A percentile compares a stretch with the other conserved stretches of the same genome.
Evolutionary conservation across 169 alveolate species (phyloP).

Genomic region (Gregarina niphandrodes): DNA sequence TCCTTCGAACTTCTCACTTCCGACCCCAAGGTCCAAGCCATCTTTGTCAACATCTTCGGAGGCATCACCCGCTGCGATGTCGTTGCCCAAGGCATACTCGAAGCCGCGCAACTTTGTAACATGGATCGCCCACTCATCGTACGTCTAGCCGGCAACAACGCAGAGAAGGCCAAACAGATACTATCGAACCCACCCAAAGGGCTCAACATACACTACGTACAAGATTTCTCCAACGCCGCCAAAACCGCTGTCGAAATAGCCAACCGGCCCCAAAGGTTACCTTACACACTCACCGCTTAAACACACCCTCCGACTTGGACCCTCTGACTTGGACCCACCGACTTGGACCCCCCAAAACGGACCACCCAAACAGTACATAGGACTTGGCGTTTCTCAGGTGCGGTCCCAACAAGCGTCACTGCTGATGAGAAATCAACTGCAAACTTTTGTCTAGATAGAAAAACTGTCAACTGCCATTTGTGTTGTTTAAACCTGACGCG

Average conservation of each 20-base stretch:
- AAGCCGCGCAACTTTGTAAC: slow-evolving; percentile 41
- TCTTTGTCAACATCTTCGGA: slow-evolving; percentile 76
- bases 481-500: too few species aligned
- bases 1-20: slow-evolving; percentile 67
- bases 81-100: slow-evolving; percentile 57
- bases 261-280: too few species aligned
- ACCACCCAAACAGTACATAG: too few species aligned
- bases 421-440: too few species aligned
- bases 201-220: slow-evolving; percentile 41
- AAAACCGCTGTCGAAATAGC: slow-evolving; percentile 58
- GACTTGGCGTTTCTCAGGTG: too few species aligned
- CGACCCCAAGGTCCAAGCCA: slow-evolving; percentile 59
- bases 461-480: too few species aligned
- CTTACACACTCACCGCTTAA: too few species aligned
- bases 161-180: slow-evolving; percentile 56
- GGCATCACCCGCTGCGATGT: slow-evolving; percentile 78
- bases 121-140: slow-evolving; percentile 62
- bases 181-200: slow-evolving; percentile 43
- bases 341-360: too few species aligned
- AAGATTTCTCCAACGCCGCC: slow-evolving; percentile 65
- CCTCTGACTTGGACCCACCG: too few species aligned
- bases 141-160: slow-evolving; percentile 72
- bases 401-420: too few species aligned
- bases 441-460: too few species aligned
- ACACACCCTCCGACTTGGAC: too few species aligned